Conservation (phyloP, 208 protist species). For the Trypanosoma melophagium region DNA sequence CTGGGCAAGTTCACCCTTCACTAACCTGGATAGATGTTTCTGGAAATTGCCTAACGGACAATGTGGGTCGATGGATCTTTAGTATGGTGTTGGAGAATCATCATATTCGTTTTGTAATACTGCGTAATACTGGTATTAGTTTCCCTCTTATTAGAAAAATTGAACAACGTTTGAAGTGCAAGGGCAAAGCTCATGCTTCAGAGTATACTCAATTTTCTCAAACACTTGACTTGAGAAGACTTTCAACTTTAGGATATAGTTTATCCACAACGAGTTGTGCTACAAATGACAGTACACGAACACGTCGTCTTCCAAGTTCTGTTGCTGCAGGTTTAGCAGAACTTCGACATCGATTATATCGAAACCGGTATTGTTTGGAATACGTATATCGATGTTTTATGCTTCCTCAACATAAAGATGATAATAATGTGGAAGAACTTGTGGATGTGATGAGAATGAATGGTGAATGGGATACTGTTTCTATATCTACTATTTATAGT, state of each 20-base stretch:
- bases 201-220: not conserved
- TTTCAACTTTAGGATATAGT: not conserved
- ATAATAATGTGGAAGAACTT: constrained; percentile 13
- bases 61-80: constrained; percentile 33
- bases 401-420: not conserved
- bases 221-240: constrained; percentile 1
- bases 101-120: constrained; percentile 29
- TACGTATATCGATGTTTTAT: constrained; percentile 55
- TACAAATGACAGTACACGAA: not conserved
- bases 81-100: constrained; percentile 22
- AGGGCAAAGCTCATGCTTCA: not conserved
- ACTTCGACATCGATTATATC: constrained; percentile 35
- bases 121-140: constrained; percentile 31
- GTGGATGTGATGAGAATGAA: constrained; percentile 31
- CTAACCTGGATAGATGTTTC: constrained; percentile 42
- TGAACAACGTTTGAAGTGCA: not conserved
- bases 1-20: constrained; percentile 16
- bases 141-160: constrained; percentile 23
- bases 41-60: constrained; percentile 35
- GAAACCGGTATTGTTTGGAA: constrained; percentile 32
- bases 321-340: constrained; percentile 39
- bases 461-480: constrained; percentile 12
- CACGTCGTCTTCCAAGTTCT: constrained; percentile 19
- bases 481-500: constrained; percentile 14
- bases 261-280: too few relatives aligned